Evolutionary conservation across 2,329 filamentous ascomycete species (phyloP), one percentile per base, ranked within the genome.

Genomic region (Fusarium redolens): DNA sequence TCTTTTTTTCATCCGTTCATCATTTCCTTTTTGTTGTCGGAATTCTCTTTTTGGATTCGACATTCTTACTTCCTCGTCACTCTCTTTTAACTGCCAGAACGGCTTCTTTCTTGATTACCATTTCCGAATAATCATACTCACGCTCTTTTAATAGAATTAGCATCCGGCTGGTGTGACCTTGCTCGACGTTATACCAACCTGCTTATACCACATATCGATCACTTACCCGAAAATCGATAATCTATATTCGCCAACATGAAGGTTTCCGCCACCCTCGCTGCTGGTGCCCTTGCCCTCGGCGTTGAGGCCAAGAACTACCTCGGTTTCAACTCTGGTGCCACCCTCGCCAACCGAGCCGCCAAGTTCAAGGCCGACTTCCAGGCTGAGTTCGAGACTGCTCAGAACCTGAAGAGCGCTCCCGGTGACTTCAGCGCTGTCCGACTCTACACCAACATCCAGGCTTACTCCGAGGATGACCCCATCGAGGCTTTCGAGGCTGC

Each of bases 401-500:
- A 82, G 76, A 73, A 72, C 68, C 80, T 83, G 14, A 73, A 78
- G 50, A 68, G 65, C 40, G 74, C 87, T 31, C 87, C 88, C 14
- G 87, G 87, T 66, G 82, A 82, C 73, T 91, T 90, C 84, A 88
- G 86, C 76, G 83, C 87, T 65, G 86, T 90, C 73, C 88, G 90
- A 58, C 84, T 92, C 37, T 92, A 93, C 86, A 93, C 92, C 79
- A 91, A 89, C 85, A 89, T 91, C 79, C 87, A 89, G 81, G 87
- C 86, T 78, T 84, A 89, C 82, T 85, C 91, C 78, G 88, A 93
- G 85, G 88, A 89, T 75, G 92, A 96, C 82, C 95, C 94, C 58
- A 86, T 97, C 79, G 85, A 94, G 85, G 95, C 95, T 45, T 89
- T 96, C 83, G 93, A 94, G 83, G 91, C 91, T 40, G 91, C 91